These are phyloP conservation scores for Trichoderma gracile DNA, from an alignment of 2,329 filamentous ascomycete species.

Conservation along the genomic window DNA sequence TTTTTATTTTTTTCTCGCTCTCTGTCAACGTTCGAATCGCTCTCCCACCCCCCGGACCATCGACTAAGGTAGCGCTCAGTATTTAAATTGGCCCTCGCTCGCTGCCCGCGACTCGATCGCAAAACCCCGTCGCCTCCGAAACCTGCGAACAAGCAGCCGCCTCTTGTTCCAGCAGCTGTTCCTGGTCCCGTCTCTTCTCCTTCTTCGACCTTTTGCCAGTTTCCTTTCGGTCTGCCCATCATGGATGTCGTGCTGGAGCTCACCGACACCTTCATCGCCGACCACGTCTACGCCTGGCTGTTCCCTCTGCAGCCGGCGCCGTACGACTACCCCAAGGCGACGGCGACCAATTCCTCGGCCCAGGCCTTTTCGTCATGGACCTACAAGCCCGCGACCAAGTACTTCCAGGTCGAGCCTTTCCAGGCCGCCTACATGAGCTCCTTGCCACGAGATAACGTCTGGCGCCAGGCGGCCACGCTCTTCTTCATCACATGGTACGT, in stretches of 20 bases:
- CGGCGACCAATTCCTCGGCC: constrained; percentile 55
- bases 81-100: constrained; percentile 22
- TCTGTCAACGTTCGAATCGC: background rate
- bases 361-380: constrained; percentile 61
- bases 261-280: constrained; percentile 77
- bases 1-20: constrained; percentile 20
- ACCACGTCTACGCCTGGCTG: constrained; percentile 72
- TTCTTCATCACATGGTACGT: constrained; percentile 84
- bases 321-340: constrained; percentile 53
- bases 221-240: constrained; percentile 35
- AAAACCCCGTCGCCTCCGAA: constrained; percentile 9
- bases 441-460: constrained; percentile 74
- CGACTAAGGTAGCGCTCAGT: constrained; percentile 3
- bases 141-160: background rate
- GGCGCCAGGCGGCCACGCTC: constrained; percentile 71
- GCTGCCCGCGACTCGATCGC: constrained; percentile 13
- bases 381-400: constrained; percentile 72
- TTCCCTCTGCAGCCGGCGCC: constrained; percentile 61
- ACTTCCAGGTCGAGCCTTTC: constrained; percentile 68
- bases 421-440: constrained; percentile 77
- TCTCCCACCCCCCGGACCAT: background rate
- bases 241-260: constrained; percentile 95
- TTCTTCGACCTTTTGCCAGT: too few species aligned
- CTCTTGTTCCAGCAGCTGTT: background rate
- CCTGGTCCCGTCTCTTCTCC: background rate